Evolutionary conservation across 2,329 filamentous ascomycete genomes (phyloP), one percentile per base, ranked within the genome.

Genomic region (Xylaria sp.): DNA sequence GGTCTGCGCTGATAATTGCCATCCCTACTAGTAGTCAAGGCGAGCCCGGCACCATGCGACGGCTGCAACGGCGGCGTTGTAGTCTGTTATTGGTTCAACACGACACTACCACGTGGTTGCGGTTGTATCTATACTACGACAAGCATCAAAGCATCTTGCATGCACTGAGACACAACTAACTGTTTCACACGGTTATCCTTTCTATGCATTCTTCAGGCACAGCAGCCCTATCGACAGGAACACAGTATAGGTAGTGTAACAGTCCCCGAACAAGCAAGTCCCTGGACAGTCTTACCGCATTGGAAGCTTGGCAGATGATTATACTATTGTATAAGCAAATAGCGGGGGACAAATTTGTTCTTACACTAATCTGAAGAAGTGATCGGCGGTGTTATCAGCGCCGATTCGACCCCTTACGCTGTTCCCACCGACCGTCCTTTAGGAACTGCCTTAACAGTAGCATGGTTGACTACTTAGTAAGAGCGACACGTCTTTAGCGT

Each of bases 61-160:
- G 41, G 41, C 18, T 48, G 18, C 41, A 7, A 46, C 41, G 41
- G 41, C 8, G 41, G 41, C 46, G n/a, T 48, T 48, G 46, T 20
- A 20, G 46, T 48, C 46, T 48, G n/a, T 48, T 48, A 48, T 48
- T 48, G 46, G 46, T 23, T 48, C n/a, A 48, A 48, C 46, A n/a
- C 46, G 41, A 46, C 13, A 18, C 18, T 46, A 18, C 41, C 41
- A 48, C 46, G 46, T 48, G 18, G 46, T 41, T 41, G 12, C 10
- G 44, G 9, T 18, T 46, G 41, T 46, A 18, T n/a, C 41, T 46
- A 37, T 37, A 37, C 34, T 37, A 37, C 34, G 46, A 48, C 46
- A 48, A 48, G 46, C 46, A 46, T 18, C 41, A 4, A 18, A 37
- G 34, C 34, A 37, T 37, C 34, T 10, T 9, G 34, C 34, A 15